Conservation (phyloP, 768 basidiomycete genomes). For the Mycena galericulata region DNA sequence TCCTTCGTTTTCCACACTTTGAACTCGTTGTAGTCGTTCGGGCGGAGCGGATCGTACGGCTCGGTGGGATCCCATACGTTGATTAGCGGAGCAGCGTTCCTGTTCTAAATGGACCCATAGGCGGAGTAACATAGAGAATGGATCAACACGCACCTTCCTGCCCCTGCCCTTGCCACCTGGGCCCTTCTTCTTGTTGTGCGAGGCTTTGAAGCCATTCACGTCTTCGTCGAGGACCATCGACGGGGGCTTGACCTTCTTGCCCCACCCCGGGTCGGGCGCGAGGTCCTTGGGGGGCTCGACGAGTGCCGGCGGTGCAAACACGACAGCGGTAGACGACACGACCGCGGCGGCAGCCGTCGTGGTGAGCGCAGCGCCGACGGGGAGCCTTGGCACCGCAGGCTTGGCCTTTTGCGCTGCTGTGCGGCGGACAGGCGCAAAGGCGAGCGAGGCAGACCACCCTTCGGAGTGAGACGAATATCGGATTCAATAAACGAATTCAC, state of each 20-base stretch:
- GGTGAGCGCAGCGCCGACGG: constrained; percentile 72
- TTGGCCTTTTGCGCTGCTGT: constrained; percentile 70
- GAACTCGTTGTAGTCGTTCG: constrained; percentile 92
- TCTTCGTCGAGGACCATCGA: constrained; percentile 93
- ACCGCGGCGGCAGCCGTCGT: constrained; percentile 26
- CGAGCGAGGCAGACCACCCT: constrained; percentile 93
- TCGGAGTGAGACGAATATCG: constrained; percentile 52
- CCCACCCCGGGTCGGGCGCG: constrained; percentile 77
- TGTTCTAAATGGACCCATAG: constrained; percentile 29
- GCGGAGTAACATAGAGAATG: constrained; percentile 11
- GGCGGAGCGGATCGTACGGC: constrained; percentile 83
- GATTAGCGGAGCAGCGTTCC: constrained; percentile 70
- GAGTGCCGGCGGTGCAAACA: constrained; percentile 43
- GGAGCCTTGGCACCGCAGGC: constrained; percentile 60
- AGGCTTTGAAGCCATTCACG: constrained; percentile 82
- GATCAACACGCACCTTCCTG: constrained; percentile 65
- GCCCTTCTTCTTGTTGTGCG: constrained; percentile 65
- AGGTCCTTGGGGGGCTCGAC: constrained; percentile 49
- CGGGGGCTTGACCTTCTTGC: constrained; percentile 90
- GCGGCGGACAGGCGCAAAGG: constrained; percentile 87
- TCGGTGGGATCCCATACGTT: constrained; percentile 83
- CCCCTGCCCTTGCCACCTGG: constrained; percentile 66
- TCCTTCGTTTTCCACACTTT: constrained; percentile 85
- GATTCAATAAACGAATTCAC: constrained; percentile 71
- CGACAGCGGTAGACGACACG: constrained; percentile 47